Evolutionary conservation across 2,329 filamentous ascomycete species (phyloP).

Genomic region (Pyrenochaeta sp.): DNA sequence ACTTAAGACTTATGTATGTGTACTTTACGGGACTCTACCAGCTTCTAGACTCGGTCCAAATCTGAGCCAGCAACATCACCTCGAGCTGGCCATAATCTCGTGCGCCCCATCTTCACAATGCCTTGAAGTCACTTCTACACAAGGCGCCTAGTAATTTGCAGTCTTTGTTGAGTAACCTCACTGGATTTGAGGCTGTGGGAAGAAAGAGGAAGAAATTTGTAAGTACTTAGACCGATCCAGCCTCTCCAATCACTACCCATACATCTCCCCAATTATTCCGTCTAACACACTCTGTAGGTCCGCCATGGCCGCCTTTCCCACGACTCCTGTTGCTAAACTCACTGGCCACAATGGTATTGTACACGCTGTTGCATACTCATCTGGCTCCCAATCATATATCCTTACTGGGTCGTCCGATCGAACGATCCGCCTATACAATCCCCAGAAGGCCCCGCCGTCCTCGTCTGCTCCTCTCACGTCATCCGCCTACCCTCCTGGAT

Average conservation of each 20-base stretch:
- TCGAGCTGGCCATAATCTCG: background rate
- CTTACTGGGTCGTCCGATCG: slow-evolving; percentile 89
- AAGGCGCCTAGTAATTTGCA: background rate
- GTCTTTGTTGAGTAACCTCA: background rate
- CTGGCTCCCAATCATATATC: slow-evolving; percentile 63
- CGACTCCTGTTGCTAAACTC: slow-evolving; percentile 50
- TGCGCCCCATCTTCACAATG: background rate
- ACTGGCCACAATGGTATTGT: slow-evolving; percentile 57
- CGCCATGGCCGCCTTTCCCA: slow-evolving; percentile 52
- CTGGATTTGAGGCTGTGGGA: no score
- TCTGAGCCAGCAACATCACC: background rate
- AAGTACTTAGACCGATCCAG: no score
- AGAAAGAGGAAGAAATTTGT: no score
- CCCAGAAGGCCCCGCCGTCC: slow-evolving; percentile 58
- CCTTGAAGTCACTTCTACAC: background rate
- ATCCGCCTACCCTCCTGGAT: slow-evolving; percentile 46
- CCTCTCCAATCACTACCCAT: no score
- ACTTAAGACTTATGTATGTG: background rate
- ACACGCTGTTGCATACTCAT: slow-evolving; percentile 61
- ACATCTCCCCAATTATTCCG: background rate
- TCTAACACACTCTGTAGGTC: background rate
- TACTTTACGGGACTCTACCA: background rate
- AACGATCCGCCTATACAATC: slow-evolving; percentile 86
- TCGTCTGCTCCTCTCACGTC: slow-evolving; percentile 45
- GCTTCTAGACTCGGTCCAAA: background rate